Evolutionary conservation across 2,329 filamentous ascomycete species (phyloP).

Genomic region (Colletotrichum echinochloae): DNA sequence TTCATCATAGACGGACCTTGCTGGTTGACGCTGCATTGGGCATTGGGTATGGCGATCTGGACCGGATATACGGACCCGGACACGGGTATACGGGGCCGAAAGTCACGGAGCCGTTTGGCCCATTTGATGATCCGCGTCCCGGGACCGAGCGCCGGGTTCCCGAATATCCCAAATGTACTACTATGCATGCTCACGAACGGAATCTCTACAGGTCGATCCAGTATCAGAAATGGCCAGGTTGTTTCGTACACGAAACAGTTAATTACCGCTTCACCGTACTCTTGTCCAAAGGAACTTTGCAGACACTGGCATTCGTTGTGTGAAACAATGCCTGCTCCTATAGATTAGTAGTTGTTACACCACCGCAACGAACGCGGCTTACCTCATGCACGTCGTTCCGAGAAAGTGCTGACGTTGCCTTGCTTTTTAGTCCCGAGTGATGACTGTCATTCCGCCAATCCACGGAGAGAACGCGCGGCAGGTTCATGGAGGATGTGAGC

Average conservation of each 20-base stretch:
- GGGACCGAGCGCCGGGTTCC: not conserved
- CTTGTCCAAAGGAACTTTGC: not conserved
- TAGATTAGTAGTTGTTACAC: too few species aligned
- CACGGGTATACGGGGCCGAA: not conserved
- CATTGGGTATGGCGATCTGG: not conserved
- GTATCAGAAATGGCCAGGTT: too few species aligned
- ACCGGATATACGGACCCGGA: not conserved
- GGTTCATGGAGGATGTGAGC: constrained; percentile 45
- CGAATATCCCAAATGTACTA: not conserved
- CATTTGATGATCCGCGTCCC: not conserved
- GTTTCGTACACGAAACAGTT: too few species aligned
- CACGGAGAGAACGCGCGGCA: constrained; percentile 39
- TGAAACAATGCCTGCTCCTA: too few species aligned
- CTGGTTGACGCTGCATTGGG: not conserved
- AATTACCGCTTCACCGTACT: not conserved
- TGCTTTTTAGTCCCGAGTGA: too few species aligned
- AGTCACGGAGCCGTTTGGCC: not conserved
- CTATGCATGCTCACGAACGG: not conserved
- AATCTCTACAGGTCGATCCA: not conserved
- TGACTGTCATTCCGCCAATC: not conserved
- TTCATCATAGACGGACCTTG: not conserved
- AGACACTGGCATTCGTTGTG: not conserved
- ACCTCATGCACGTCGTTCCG: not conserved
- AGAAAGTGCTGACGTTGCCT: not conserved
- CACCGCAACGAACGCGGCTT: too few species aligned